These are phyloP conservation scores for Puccinia sorghi DNA, from an alignment of 1,284 basidiomycete species.

Conservation along the genomic window DNA sequence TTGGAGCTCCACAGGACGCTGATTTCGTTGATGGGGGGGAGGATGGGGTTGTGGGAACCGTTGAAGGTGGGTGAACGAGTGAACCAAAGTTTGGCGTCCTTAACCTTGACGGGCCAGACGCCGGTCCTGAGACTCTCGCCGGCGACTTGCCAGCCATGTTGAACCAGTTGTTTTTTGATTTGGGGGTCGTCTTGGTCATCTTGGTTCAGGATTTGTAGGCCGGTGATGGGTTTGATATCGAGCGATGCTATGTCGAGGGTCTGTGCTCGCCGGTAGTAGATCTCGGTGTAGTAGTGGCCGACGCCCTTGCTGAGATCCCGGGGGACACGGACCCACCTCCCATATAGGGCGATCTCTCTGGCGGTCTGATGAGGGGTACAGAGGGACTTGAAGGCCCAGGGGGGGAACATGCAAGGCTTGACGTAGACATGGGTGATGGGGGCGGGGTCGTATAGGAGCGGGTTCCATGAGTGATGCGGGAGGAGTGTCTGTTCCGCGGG, in stretches of 20 bases:
- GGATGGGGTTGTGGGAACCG: background rate
- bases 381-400: constrained; percentile 35
- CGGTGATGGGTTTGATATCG: constrained; percentile 38
- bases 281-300: constrained; percentile 46
- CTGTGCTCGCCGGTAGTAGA: constrained; percentile 45
- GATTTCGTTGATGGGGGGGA: constrained; percentile 43
- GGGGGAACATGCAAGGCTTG: constrained; percentile 48
- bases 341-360: constrained; percentile 41
- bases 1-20: constrained; percentile 34
- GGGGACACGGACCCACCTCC: constrained; percentile 43
- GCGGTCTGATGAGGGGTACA: constrained; percentile 34
- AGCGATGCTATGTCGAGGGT: constrained; percentile 11
- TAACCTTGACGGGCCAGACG: constrained; percentile 35
- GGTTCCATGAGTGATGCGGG: constrained; percentile 43
- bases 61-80: constrained; percentile 34
- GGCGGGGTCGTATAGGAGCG: constrained; percentile 32
- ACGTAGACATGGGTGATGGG: constrained; percentile 42
- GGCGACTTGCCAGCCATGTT: constrained; percentile 34
- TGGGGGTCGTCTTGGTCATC: background rate
- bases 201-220: constrained; percentile 24
- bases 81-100: constrained; percentile 31
- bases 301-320: constrained; percentile 47
- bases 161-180: constrained; percentile 15
- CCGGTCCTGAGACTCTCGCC: constrained; percentile 31
- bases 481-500: background rate